Evolutionary conservation across 2,329 filamentous ascomycete species (phyloP).

Genomic region (Chaetomiaceae sp.): DNA sequence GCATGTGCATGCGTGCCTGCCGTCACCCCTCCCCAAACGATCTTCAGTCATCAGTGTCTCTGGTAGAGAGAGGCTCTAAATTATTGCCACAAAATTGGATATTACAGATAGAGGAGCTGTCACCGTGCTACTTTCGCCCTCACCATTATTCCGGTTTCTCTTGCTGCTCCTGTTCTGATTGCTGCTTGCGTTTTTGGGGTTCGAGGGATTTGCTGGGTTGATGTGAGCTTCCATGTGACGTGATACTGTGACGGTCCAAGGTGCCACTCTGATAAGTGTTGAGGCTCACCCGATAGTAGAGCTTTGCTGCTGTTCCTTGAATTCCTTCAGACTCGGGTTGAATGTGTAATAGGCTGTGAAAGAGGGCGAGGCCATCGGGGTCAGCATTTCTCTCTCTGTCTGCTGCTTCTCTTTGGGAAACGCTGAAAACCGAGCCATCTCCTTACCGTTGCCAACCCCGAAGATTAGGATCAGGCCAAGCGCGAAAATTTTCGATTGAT

Average conservation of each 20-base stretch:
- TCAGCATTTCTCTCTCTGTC: slow-evolving; percentile 12
- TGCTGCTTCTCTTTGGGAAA: background rate
- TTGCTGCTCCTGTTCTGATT: background rate
- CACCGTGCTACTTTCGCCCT: background rate
- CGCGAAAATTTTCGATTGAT: slow-evolving; percentile 18
- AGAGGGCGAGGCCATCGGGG: too few relatives aligned
- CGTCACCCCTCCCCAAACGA: too few relatives aligned
- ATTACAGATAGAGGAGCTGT: too few relatives aligned
- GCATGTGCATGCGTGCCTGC: too few relatives aligned
- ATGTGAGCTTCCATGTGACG: slow-evolving; percentile 9
- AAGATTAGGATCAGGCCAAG: slow-evolving; percentile 20
- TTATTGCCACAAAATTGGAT: too few relatives aligned
- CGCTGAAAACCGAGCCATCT: background rate
- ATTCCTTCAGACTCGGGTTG: slow-evolving; percentile 24
- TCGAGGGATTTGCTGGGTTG: slow-evolving; percentile 15
- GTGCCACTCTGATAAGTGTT: background rate
- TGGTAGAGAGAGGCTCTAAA: too few relatives aligned
- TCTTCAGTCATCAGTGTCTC: too few relatives aligned
- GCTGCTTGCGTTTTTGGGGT: background rate
- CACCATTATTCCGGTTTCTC: slow-evolving; percentile 3
- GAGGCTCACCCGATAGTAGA: slow-evolving; percentile 13
- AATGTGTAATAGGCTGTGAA: slow-evolving; percentile 28
- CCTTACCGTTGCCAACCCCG: slow-evolving; percentile 25
- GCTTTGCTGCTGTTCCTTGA: slow-evolving; percentile 19
- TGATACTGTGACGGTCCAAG: too few relatives aligned